A percentile compares a stretch with the other conserved stretches of the same genome.
Evolutionary conservation across 2,329 filamentous ascomycete genomes (phyloP).

Genomic region (Alternaria brassicicola): DNA sequence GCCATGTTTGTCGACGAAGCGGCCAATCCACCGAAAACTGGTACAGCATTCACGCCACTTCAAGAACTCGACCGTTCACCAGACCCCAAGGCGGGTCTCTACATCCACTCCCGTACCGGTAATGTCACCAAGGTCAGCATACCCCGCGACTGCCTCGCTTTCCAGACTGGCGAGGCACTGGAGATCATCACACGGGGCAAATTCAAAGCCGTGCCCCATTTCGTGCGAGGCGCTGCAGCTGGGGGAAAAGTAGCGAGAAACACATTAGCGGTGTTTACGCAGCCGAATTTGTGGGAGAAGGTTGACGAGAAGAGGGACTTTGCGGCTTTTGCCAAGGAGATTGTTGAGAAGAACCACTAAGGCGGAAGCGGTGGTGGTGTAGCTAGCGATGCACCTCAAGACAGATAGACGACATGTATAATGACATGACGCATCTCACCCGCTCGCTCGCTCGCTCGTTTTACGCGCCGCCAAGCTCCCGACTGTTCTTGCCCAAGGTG

Average conservation of each 20-base stretch:
- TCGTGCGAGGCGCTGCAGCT: constrained; percentile 74
- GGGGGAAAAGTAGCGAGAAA: constrained; percentile 64
- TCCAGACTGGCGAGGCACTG: constrained; percentile 92
- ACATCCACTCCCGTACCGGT: constrained; percentile 86
- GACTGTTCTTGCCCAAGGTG: neutral
- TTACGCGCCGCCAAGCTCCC: neutral
- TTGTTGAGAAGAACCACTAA: constrained; percentile 55
- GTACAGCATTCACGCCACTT: constrained; percentile 57
- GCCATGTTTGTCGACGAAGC: constrained; percentile 95
- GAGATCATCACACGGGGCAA: constrained; percentile 88
- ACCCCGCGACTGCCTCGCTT: constrained; percentile 87
- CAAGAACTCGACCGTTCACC: constrained; percentile 77
- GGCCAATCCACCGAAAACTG: constrained; percentile 44
- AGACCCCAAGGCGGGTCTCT: constrained; percentile 85
- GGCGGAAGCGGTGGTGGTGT: constrained; percentile 6
- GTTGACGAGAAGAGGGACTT: constrained; percentile 75
- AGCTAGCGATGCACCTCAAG: neutral
- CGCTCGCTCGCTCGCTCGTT: neutral
- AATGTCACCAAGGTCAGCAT: constrained; percentile 90
- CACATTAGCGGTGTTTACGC: constrained; percentile 94
- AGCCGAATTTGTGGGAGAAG: constrained; percentile 85
- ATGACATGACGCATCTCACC: constrained; percentile 17
- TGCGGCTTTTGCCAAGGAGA: constrained; percentile 71
- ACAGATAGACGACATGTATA: constrained; percentile 1
- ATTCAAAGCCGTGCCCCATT: constrained; percentile 95